These are phyloP conservation scores for Hippophae tibetana DNA, from an alignment of 306 rosid genomes.

Conservation along the genomic window DNA sequence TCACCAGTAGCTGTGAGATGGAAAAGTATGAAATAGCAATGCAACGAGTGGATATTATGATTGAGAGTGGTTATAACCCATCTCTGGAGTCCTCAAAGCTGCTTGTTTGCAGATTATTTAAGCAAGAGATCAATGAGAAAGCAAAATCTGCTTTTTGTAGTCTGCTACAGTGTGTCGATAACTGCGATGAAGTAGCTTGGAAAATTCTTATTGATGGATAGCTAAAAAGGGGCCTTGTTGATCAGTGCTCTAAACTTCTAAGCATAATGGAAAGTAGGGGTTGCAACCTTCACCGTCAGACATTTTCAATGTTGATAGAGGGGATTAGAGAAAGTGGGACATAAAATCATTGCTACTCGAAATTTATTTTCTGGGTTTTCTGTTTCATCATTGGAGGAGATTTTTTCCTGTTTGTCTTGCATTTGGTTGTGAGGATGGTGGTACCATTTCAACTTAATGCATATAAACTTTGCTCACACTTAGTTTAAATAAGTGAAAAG, in stretches of 20 bases:
- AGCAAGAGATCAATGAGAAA: conserved; percentile 44
- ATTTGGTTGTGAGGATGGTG: conserved; percentile 8
- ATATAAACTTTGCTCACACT: no score
- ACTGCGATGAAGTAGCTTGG: conserved; percentile 75
- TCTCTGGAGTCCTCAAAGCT: conserved; percentile 53
- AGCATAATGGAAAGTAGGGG: conserved; percentile 52
- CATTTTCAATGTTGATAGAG: conserved; percentile 53
- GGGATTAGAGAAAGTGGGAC: conserved; percentile 27
- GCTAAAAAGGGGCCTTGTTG: conserved; percentile 44
- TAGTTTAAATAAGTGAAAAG: no score
- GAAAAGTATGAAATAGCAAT: conserved; percentile 47
- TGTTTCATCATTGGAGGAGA: conserved; percentile 9
- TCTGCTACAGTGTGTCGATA: conserved; percentile 48
- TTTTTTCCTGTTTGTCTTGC: conserved; percentile 16
- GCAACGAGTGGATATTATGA: conserved; percentile 47
- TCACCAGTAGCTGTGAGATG: conserved; percentile 48
- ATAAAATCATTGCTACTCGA: conserved; percentile 7
- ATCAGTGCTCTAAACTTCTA: conserved; percentile 53
- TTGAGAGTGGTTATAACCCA: conserved; percentile 50
- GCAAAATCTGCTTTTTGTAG: conserved; percentile 47
- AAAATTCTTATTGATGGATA: conserved; percentile 75
- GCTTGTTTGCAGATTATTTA: conserved; percentile 60
- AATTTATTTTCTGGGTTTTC: conserved; percentile 3
- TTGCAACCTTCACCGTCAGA: conserved; percentile 57
- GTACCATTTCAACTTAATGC: not conserved